A percentile compares a stretch with the other conserved stretches of the same genome.
phyloP scores from a whole-genome alignment of 2,329 filamentous ascomycete species.

The Akanthomyces uredinophilus region DNA sequence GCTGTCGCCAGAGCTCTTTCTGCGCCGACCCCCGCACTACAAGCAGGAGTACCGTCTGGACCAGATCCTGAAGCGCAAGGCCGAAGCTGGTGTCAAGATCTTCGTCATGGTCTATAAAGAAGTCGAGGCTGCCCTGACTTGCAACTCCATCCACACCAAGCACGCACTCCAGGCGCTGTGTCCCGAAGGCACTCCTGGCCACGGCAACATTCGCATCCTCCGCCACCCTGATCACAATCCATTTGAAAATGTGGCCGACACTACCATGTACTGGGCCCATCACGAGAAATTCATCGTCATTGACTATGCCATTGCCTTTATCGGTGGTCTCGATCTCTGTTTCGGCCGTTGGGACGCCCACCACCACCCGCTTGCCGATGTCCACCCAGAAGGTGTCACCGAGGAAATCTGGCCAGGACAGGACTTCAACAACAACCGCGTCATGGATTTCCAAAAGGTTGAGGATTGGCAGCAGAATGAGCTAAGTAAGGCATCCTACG shows the following conservation, averaged over 20 bases:
- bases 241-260: slow-evolving; percentile 86
- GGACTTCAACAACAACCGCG: slow-evolving; percentile 95
- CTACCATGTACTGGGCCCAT: slow-evolving; percentile 97
- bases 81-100: slow-evolving; percentile 91
- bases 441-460: slow-evolving; percentile 92
- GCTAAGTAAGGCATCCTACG: slow-evolving; percentile 82
- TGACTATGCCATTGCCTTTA: slow-evolving; percentile 85
- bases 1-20: slow-evolving; percentile 82
- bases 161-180: slow-evolving; percentile 75
- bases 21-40: slow-evolving; percentile 75
- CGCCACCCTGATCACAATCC: slow-evolving; percentile 94
- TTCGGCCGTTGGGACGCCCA: slow-evolving; percentile 91
- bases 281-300: slow-evolving; percentile 98
- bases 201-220: slow-evolving; percentile 85
- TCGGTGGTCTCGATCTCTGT: slow-evolving; percentile 90
- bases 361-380: slow-evolving; percentile 80
- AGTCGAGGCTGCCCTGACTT: slow-evolving; percentile 74
- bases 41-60: slow-evolving; percentile 87
- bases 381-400: slow-evolving; percentile 75
- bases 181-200: slow-evolving; percentile 71
- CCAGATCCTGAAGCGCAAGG: slow-evolving; percentile 77
- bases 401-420: slow-evolving; percentile 92
- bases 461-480: slow-evolving; percentile 91
- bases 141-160: slow-evolving; percentile 91
- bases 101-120: slow-evolving; percentile 92